Evolutionary conservation across 352 stramenopile genomes (phyloP).

Genomic region (Sclerospora graminicola): DNA sequence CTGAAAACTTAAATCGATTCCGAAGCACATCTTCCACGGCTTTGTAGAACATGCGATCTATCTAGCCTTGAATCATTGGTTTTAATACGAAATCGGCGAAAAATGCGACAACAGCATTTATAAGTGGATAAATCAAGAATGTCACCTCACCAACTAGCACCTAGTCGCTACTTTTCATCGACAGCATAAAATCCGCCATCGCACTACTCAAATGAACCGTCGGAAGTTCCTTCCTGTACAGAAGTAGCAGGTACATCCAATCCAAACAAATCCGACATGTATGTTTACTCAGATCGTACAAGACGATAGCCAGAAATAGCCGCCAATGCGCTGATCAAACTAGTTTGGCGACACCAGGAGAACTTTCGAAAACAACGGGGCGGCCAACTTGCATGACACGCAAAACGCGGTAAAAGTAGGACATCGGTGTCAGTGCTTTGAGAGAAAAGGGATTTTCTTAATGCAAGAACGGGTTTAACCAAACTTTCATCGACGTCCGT

Average conservation of each 20-base stretch:
- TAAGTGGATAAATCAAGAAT: no score
- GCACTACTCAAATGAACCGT: conserved; percentile 94
- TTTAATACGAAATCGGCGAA: no score
- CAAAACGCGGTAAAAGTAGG: conserved; percentile 95
- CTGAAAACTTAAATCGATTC: no score
- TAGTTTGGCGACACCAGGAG: conserved; percentile 98
- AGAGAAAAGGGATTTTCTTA: conserved; percentile 81
- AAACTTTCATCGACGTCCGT: conserved; percentile 41
- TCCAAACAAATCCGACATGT: conserved; percentile 99
- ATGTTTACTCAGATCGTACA: conserved; percentile 99
- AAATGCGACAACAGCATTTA: no score
- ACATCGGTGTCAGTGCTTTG: conserved; percentile 93
- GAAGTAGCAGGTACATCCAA: conserved; percentile 93
- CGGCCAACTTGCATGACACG: no score
- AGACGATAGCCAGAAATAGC: conserved; percentile 93
- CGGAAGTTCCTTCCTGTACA: conserved; percentile 12
- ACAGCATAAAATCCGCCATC: conserved; percentile 98
- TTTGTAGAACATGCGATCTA: no score
- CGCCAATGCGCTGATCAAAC: conserved; percentile 95
- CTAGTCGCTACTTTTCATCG: conserved; percentile 98
- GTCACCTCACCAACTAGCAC: conserved; percentile 99
- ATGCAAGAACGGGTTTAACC: conserved; percentile 81
- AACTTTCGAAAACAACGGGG: conserved; percentile 98
- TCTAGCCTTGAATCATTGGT: no score
- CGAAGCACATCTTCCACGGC: no score